Base-by-base conservation (phyloP, 768 basidiomycete species). In the Termitomyces sp. region DNA sequence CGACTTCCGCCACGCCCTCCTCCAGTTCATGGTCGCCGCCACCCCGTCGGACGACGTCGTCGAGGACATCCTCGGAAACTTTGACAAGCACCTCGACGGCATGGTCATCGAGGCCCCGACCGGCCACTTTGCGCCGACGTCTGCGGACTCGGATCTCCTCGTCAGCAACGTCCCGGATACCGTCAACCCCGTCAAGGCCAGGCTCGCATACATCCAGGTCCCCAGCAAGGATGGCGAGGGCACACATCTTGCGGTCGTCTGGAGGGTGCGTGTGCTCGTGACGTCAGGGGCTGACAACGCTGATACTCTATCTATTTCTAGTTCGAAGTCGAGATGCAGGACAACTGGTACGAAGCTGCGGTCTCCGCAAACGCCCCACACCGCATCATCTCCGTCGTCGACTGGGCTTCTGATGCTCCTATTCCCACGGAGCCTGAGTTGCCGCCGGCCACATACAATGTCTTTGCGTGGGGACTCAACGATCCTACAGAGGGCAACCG, bases 341-440 rank as follows among this genome's bases (percentile, higher is more conserved):
- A 97, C 74, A 98, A 95, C 73, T 96, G 93, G 93, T 98, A 98
- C 65, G 94, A 98, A 71, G 84, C 93, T 4, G 82, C 91, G 22
- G 87, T 99, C 42, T 87, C 90, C 12, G 86, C 84, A 1, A 69
- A 74, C 30, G 71, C 80, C n/a, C 90, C 93, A 26, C 87, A 93
- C 68, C 81, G 86, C 60, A 87, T 95, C 63, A 75, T 98, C 66
- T 87, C 89, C 27, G 93, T 95, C 37, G 91, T 96, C 60, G 96
- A 98, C 69, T 98, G 95, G 95, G 94, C 88, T 0, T 88, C 89
- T 20, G 93, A 95, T 68, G 82, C 89, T 34, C 62, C 62, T 52
- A 12, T 63, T 46, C 80, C 79, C 13, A 65, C 63, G 18, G 78
- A 77, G 37, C 67, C 65, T n/a, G 55, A 69, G 12, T 54, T 72